Base-by-base conservation (phyloP, 2,329 filamentous ascomycete species). In the Onygenales sp. region DNA sequence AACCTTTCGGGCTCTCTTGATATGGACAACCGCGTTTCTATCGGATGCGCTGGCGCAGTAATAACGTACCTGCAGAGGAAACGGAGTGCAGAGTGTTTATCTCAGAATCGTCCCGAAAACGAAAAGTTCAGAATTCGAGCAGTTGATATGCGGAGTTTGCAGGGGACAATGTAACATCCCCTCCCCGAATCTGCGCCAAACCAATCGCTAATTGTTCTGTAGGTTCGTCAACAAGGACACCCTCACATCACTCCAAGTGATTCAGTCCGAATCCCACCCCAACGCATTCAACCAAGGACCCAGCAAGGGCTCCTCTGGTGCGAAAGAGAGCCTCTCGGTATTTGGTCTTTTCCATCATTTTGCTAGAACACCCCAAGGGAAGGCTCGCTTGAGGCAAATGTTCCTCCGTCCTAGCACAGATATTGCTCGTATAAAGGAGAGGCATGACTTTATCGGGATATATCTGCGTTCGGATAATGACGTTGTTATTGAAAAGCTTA, bases 11-110 rank as follows among this genome's bases (percentile, higher is more conserved):
- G 86, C 1, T 80, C 75, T 56, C 78, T 95, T 56, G 84, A 94
- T 62, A 72, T 93, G 52, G 85, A 92, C 2, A 92, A 86, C 61
- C 74, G 70, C 5, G 66, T 87, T 10, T 88, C 89, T 74, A 75
- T 95, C 47, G 87, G 88, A 2, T 97, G 93, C 69, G 87, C 86
- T 31, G 89, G 91, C n/a, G 91, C 91, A 31, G 72, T 97, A 2
- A 71, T 97, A n/a, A 79, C 80, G 4, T 88, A 94, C 58, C 69
- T 96, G 27, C 82, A 88, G 61, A 82, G 88, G 51, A 79, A 83
- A 60, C 78, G 78, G 63, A 79, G 83, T 40, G 77, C 80, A 2
- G 77, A 82, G 37, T 85, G 82, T 61, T 71, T 85, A 2, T 80
- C 83, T 1, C 79, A 80, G 32, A 82, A 86, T 55, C 69, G 74